phyloP scores from a whole-genome alignment of 768 basidiomycete species.

The Rhizopogon vulgaris region DNA sequence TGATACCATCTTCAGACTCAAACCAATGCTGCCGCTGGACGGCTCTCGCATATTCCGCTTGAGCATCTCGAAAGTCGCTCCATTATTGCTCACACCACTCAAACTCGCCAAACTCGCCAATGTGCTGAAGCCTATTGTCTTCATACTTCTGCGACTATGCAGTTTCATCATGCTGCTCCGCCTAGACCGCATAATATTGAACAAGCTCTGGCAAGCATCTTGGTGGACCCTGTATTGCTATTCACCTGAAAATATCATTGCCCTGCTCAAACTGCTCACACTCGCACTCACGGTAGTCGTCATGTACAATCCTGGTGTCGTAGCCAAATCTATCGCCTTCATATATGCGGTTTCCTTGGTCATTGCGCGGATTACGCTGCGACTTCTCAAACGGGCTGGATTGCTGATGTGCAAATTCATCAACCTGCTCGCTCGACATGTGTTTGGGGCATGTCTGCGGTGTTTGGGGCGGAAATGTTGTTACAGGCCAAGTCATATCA shows the following conservation, averaged over 20 bases:
- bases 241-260: neutral
- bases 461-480: neutral
- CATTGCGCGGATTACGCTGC: neutral
- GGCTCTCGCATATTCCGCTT: neutral
- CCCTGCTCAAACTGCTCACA: constrained; percentile 7
- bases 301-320: constrained; percentile 10
- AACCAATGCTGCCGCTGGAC: neutral
- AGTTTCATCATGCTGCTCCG: neutral
- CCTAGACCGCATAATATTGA: neutral
- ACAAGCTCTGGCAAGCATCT: neutral
- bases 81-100: neutral
- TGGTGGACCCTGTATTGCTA: neutral
- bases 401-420: neutral
- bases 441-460: neutral
- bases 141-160: neutral
- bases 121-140: neutral
- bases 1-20: neutral
- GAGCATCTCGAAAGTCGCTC: neutral
- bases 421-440: neutral
- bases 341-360: neutral
- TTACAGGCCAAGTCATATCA: neutral
- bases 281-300: constrained; percentile 9
- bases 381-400: neutral
- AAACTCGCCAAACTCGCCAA: neutral
- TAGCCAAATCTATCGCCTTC: neutral